Base-by-base conservation (phyloP, 1,284 basidiomycete species). In the Cutaneotrichosporon cyanovorans region DNA sequence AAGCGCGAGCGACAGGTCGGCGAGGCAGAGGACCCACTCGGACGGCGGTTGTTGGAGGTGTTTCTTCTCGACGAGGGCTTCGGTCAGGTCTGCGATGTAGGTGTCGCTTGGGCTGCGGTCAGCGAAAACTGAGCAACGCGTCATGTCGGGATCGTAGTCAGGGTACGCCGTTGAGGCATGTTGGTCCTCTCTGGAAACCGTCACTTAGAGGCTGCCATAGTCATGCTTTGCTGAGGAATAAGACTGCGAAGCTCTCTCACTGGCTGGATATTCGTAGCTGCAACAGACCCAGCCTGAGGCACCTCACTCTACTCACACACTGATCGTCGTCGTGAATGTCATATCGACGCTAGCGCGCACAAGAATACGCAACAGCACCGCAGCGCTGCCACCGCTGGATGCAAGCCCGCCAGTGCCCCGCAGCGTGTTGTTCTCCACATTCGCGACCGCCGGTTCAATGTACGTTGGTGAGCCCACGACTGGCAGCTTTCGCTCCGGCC, bases 21-120 rank as follows among this genome's bases (percentile, higher is more conserved):
- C 80, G 15, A 90, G 76, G 43, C 91, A 76, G 2, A 95, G 76
- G 0, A 86, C 87, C 73, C 88, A 93, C 50, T 91, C 85, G 46
- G 84, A 83, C 1, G 85, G 77, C 56, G 85, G 79, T 31, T 76
- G 75, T 16, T 87, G 74, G 51, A 84, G 82, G 31, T 83, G 80
- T 64, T 82, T 84, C 59, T 71, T 72, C 42, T 79, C 76, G 63
- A 86, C 89, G 2, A 92, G 80, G 19, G 81, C 75, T 58, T 96
- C 92, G 32, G 97, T 79, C 1, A 92, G 87, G 69, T 99, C 92
- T 46, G 90, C 87, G 77, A 97, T 84, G 69, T 96, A 98, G 84
- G 89, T 95, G n/a, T 88, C 90, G 14, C 85, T 80, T 3, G 88
- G 84, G 2, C 87, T 91, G 54, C 18, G 6, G 38, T 44, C 20